Conservation (phyloP, 495 filamentous ascomycete species). For the Penicillium steckii region DNA sequence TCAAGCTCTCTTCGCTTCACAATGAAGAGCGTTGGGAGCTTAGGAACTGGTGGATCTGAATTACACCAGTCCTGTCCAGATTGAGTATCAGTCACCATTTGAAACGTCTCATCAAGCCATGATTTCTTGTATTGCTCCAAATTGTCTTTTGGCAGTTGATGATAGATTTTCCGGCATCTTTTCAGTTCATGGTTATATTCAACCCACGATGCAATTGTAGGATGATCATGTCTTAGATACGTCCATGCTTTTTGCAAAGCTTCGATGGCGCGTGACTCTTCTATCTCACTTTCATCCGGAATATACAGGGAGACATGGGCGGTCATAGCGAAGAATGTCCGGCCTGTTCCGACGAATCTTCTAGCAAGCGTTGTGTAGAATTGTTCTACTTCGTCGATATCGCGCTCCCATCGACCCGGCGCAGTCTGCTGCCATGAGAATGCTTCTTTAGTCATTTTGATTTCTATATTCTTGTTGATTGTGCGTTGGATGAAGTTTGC, state of each 20-base stretch:
- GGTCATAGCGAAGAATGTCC: slow-evolving; percentile 37
- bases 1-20: slow-evolving; percentile 13
- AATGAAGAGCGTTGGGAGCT: slow-evolving; percentile 37
- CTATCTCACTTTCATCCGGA: not conserved
- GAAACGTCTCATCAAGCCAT: slow-evolving; percentile 32
- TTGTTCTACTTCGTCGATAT: slow-evolving; percentile 43
- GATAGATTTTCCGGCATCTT: slow-evolving; percentile 39
- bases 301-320: slow-evolving; percentile 21
- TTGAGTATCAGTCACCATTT: slow-evolving; percentile 20
- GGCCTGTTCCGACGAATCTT: slow-evolving; percentile 34
- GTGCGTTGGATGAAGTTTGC: too few species aligned
- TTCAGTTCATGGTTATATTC: slow-evolving; percentile 18
- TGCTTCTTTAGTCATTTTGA: not conserved
- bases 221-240: slow-evolving; percentile 38
- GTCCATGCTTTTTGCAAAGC: slow-evolving; percentile 41
- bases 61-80: slow-evolving; percentile 40
- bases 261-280: not conserved
- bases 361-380: slow-evolving; percentile 37
- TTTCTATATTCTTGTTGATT: too few species aligned
- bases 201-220: slow-evolving; percentile 40
- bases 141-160: slow-evolving; percentile 22
- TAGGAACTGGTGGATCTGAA: slow-evolving; percentile 32
- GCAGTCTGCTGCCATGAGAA: not conserved
- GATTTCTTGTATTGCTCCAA: not conserved
- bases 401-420: slow-evolving; percentile 33